phyloP scores from a whole-genome alignment of 164 flowering plant genomes.

The Warburgia ugandensis region DNA sequence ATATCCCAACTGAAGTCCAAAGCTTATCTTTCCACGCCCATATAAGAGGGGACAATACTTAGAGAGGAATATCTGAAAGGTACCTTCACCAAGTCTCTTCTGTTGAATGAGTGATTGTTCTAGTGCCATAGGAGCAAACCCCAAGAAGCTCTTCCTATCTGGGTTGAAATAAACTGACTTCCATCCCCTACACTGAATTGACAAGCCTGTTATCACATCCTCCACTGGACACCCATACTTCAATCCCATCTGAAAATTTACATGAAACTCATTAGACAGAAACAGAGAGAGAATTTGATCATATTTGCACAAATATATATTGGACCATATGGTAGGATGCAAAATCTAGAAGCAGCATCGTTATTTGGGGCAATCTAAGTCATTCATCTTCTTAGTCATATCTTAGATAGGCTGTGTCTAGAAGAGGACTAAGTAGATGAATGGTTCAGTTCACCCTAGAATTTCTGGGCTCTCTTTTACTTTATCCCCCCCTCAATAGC shows the following conservation, averaged over 20 bases:
- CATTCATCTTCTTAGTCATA: too few species aligned
- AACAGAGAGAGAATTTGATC: too few species aligned
- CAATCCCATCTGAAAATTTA: conserved; percentile 45
- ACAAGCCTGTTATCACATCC: conserved; percentile 56
- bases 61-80: conserved; percentile 50
- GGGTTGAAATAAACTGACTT: conserved; percentile 48
- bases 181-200: conserved; percentile 65
- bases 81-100: conserved; percentile 81
- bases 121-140: conserved; percentile 43
- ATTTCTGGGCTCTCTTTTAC: too few species aligned
- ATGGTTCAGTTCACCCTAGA: too few species aligned
- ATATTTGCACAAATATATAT: too few species aligned
- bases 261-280: too few species aligned
- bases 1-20: conserved; percentile 47
- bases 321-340: too few species aligned
- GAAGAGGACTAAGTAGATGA: too few species aligned
- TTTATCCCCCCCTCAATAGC: too few species aligned
- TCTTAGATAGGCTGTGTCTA: too few species aligned
- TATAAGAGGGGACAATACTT: conserved; percentile 39
- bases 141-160: conserved; percentile 40
- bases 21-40: conserved; percentile 38
- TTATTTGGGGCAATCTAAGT: too few species aligned
- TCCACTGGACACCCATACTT: conserved; percentile 65
- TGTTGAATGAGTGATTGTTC: conserved; percentile 50
- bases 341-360: too few species aligned